phyloP scores from a whole-genome alignment of 768 basidiomycete species.

The Leccinum subgranulosum region DNA sequence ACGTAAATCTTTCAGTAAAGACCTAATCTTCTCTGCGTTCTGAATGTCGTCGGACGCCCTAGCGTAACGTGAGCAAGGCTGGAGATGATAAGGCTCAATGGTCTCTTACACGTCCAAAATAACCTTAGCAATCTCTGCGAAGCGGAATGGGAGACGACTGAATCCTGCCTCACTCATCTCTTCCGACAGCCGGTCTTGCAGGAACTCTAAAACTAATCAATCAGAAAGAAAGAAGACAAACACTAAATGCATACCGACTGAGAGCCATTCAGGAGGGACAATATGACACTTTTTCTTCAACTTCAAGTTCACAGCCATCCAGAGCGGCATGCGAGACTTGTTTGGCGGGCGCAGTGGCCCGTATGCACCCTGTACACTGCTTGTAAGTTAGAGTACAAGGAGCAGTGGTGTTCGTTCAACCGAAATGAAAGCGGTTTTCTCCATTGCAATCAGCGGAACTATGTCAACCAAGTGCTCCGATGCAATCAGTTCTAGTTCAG shows the following conservation, averaged over 20 bases:
- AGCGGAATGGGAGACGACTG: constrained; percentile 81
- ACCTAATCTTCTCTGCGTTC: constrained; percentile 78
- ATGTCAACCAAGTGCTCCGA: constrained; percentile 84
- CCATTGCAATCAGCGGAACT: constrained; percentile 86
- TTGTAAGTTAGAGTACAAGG: constrained; percentile 5
- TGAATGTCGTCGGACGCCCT: constrained; percentile 92
- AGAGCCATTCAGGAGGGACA: constrained; percentile 86
- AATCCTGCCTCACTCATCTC: constrained; percentile 78
- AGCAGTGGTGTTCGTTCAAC: constrained; percentile 40
- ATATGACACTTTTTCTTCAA: constrained; percentile 94
- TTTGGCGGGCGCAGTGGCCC: constrained; percentile 90
- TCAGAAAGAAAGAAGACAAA: neutral
- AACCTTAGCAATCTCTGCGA: constrained; percentile 87
- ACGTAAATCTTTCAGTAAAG: constrained; percentile 89
- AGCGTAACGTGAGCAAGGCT: neutral
- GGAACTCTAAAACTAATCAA: constrained; percentile 53
- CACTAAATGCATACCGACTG: constrained; percentile 57
- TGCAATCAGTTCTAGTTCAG: constrained; percentile 86
- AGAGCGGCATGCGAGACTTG: constrained; percentile 84
- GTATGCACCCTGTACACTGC: constrained; percentile 68
- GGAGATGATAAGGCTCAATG: neutral
- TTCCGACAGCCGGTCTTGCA: constrained; percentile 68
- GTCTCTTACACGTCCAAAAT: constrained; percentile 85
- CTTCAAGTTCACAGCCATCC: constrained; percentile 95
- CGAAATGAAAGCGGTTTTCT: constrained; percentile 87